Evolutionary conservation across 306 rosid species (phyloP).

Genomic region (Adenanthera pavonina): DNA sequence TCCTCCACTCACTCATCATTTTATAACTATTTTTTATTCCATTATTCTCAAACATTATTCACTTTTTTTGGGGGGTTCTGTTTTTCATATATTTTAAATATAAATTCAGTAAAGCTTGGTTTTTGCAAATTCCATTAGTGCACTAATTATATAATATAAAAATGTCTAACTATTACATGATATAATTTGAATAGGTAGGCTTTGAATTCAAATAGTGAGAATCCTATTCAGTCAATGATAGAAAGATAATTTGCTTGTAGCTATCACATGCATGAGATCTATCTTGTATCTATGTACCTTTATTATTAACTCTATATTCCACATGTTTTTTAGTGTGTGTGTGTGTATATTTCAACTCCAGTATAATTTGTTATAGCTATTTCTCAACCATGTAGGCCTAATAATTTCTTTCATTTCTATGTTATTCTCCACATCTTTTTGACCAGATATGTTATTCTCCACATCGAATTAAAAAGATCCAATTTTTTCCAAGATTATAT

Average conservation of each 20-base stretch:
- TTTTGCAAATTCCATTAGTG: too few species aligned
- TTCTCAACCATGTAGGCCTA: neutral
- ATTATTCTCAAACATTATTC: constrained; percentile 27
- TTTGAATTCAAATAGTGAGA: too few species aligned
- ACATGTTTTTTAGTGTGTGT: constrained; percentile 5
- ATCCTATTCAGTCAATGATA: constrained; percentile 28
- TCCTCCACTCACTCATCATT: constrained; percentile 18
- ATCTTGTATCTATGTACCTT: neutral
- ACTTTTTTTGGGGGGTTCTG: neutral
- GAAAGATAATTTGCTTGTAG: neutral
- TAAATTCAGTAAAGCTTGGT: too few species aligned
- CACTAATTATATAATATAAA: too few species aligned
- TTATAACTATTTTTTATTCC: constrained; percentile 13
- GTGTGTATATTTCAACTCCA: neutral
- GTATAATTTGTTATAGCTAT: neutral
- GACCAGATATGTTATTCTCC: too few species aligned
- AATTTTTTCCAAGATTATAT: too few species aligned
- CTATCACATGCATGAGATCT: constrained; percentile 3
- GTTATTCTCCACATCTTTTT: neutral
- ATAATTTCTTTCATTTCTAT: neutral
- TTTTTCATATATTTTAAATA: too few species aligned
- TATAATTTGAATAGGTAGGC: too few species aligned
- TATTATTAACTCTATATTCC: neutral
- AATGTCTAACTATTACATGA: too few species aligned
- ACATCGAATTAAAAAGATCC: too few species aligned